A percentile compares a stretch with the other conserved stretches of the same genome.
Conservation (phyloP, 1,284 basidiomycete genomes). For the Apiotrichum brassicae region DNA sequence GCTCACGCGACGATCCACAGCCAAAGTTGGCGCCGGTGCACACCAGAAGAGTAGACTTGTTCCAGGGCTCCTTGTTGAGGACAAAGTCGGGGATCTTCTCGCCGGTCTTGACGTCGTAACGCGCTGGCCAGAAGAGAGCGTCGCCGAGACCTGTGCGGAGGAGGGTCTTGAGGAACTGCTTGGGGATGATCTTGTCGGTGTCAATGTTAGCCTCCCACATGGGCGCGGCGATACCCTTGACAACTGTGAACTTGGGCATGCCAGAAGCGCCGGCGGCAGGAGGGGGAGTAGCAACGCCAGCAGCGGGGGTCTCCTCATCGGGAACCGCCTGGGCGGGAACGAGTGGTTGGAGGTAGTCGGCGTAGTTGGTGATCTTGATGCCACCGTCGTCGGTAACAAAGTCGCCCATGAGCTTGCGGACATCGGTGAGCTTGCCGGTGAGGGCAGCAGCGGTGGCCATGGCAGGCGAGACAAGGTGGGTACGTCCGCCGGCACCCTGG, state of each 20-base stretch:
- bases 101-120: conserved; percentile 72
- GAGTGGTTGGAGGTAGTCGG: conserved; percentile 71
- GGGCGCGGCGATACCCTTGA: conserved; percentile 83
- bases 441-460: conserved; percentile 95
- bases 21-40: conserved; percentile 91
- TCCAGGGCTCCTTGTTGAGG: conserved; percentile 78
- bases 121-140: conserved; percentile 77
- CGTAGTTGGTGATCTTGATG: conserved; percentile 62
- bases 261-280: conserved; percentile 50
- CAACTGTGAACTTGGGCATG: conserved; percentile 68
- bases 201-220: conserved; percentile 88
- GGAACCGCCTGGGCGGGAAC: conserved; percentile 53
- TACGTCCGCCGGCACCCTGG: conserved; percentile 85
- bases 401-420: conserved; percentile 67
- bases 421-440: conserved; percentile 80
- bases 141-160: conserved; percentile 88
- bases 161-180: conserved; percentile 90
- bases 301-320: conserved; percentile 50
- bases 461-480: conserved; percentile 86
- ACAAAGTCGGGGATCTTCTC: conserved; percentile 74
- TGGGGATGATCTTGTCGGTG: conserved; percentile 96
- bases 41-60: conserved; percentile 74
- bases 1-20: conserved; percentile 88
- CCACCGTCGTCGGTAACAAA: conserved; percentile 48
- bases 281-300: conserved; percentile 46